These are phyloP conservation scores for Coemansia sp. DNA, from an alignment of 192 early-diverging fungal species.

Conservation along the genomic window DNA sequence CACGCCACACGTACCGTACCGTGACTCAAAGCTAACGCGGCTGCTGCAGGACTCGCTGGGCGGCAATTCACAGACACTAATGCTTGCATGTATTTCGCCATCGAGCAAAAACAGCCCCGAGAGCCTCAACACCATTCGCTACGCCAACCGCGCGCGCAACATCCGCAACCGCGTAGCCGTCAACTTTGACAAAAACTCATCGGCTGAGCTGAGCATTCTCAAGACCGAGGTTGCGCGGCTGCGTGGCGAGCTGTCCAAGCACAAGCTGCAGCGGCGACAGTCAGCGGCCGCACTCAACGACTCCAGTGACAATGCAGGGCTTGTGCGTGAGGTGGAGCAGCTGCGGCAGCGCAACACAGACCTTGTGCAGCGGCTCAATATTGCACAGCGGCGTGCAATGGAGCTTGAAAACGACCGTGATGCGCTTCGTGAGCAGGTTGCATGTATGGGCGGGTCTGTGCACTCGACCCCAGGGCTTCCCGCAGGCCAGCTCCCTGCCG, in stretches of 20 bases:
- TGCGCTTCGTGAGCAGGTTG: slow-evolving; percentile 21
- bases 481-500: slow-evolving; percentile 8
- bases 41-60: slow-evolving; percentile 95
- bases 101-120: slow-evolving; percentile 84
- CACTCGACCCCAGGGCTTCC: slow-evolving; percentile 20
- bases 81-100: slow-evolving; percentile 95
- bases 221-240: slow-evolving; percentile 52
- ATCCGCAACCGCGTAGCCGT: slow-evolving; percentile 91
- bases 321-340: slow-evolving; percentile 6
- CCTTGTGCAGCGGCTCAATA: slow-evolving; percentile 23
- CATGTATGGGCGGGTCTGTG: slow-evolving; percentile 27
- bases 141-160: slow-evolving; percentile 94
- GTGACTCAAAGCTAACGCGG: slow-evolving; percentile 95
- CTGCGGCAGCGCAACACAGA: slow-evolving; percentile 27
- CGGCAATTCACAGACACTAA: slow-evolving; percentile 91
- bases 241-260: slow-evolving; percentile 51
- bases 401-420: slow-evolving; percentile 37
- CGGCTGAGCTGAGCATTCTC: slow-evolving; percentile 49
- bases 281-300: slow-evolving; percentile 11
- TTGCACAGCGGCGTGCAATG: slow-evolving; percentile 20
- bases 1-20: slow-evolving; percentile 73
- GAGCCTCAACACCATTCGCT: slow-evolving; percentile 93
- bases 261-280: slow-evolving; percentile 48
- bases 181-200: slow-evolving; percentile 59
- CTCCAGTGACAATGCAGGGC: not conserved